Conservation (phyloP, 106 monocot species). For the Apostasia ramifera region DNA sequence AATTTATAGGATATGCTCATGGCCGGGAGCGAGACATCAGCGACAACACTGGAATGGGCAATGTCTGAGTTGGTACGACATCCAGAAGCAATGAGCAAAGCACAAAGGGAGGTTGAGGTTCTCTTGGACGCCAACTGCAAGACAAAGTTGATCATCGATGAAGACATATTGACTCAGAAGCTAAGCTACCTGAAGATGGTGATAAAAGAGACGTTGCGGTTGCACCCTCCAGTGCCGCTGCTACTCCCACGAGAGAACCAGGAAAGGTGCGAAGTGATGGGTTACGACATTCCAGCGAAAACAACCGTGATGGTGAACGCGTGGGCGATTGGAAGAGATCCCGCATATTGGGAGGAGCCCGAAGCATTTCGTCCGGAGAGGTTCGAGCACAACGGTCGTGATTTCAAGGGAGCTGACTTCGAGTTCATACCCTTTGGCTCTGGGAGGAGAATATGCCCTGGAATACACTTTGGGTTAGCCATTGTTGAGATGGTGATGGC, state of each 20-base stretch:
- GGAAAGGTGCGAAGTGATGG: not conserved
- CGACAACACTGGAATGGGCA: not conserved
- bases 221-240: constrained; percentile 7
- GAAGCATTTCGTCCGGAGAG: constrained; percentile 4
- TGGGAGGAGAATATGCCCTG: constrained; percentile 5
- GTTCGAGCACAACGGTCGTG: not conserved
- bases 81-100: constrained; percentile 4
- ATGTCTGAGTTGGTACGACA: constrained; percentile 7
- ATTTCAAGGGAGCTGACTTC: not conserved
- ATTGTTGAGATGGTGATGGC: constrained; percentile 4
- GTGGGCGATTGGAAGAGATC: not conserved
- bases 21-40: not conserved
- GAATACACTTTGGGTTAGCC: not conserved
- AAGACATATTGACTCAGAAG: no score
- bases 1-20: constrained; percentile 1
- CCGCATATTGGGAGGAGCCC: not conserved
- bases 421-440: constrained; percentile 5
- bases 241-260: not conserved
- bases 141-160: no score
- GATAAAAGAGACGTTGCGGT: not conserved
- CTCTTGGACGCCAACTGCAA: not conserved
- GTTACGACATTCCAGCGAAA: not conserved
- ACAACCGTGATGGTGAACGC: not conserved
- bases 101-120: not conserved
- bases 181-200: not conserved